Evolutionary conservation across 305 asterid genomes (phyloP).

Genomic region (Lippia alba): DNA sequence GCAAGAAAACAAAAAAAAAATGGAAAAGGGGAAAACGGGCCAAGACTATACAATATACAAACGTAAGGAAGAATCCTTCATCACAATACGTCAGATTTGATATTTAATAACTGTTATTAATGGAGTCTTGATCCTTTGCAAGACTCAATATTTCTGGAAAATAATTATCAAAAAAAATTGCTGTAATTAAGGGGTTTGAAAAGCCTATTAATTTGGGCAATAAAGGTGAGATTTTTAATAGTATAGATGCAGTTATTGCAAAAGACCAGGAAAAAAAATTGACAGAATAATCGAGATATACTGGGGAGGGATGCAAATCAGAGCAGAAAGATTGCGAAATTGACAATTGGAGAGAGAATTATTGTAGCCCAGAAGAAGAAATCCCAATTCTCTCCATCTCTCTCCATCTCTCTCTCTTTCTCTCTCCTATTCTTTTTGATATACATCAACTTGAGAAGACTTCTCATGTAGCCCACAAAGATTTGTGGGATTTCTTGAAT

Average conservation of each 20-base stretch:
- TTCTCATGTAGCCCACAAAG: constrained; percentile 38
- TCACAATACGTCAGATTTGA: no score
- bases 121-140: constrained; percentile 1
- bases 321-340: constrained; percentile 31
- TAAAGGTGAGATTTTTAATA: constrained; percentile 18
- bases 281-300: constrained; percentile 8
- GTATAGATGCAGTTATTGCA: constrained; percentile 29
- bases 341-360: constrained; percentile 21
- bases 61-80: background rate
- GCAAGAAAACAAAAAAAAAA: background rate
- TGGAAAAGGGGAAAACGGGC: background rate
- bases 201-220: constrained; percentile 18
- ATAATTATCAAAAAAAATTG: constrained; percentile 19
- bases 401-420: constrained; percentile 29
- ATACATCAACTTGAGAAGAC: constrained; percentile 30
- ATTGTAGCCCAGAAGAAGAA: constrained; percentile 32
- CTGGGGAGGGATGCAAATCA: constrained; percentile 32
- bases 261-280: constrained; percentile 21
- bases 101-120: no score
- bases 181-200: constrained; percentile 22
- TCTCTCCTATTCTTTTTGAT: constrained; percentile 13
- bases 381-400: constrained; percentile 25
- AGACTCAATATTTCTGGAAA: constrained; percentile 17
- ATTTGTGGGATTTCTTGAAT: constrained; percentile 43
- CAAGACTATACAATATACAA: no score